phyloP scores from a whole-genome alignment of 2,329 filamentous ascomycete genomes.

The Fusarium chlamydosporum region DNA sequence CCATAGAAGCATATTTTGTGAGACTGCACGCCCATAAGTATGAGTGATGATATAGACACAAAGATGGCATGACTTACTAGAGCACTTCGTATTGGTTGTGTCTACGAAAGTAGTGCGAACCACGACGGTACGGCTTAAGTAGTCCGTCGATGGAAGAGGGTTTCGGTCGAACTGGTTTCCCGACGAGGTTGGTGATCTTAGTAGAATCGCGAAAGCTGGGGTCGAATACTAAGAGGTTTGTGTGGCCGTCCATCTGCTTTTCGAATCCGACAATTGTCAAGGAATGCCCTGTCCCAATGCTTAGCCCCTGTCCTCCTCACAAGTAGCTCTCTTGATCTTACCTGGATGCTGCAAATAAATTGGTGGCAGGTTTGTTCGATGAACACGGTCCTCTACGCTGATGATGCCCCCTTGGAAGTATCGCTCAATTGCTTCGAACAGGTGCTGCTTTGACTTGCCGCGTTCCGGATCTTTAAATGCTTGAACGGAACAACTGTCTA shows the following conservation, averaged over 20 bases:
- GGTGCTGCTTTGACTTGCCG: slow-evolving; percentile 62
- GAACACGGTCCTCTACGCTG: slow-evolving; percentile 68
- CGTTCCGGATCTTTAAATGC: slow-evolving; percentile 67
- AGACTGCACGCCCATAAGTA: slow-evolving; percentile 34
- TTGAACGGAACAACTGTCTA: slow-evolving; percentile 70
- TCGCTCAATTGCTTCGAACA: slow-evolving; percentile 77
- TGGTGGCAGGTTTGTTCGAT: slow-evolving; percentile 79
- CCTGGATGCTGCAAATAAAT: slow-evolving; percentile 91
- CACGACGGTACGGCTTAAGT: slow-evolving; percentile 81
- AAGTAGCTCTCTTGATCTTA: slow-evolving; percentile 51
- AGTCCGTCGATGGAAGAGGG: slow-evolving; percentile 59
- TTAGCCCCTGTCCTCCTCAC: slow-evolving; percentile 4
- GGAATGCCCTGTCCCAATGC: slow-evolving; percentile 76
- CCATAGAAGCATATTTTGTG: slow-evolving; percentile 34
- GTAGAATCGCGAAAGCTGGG: slow-evolving; percentile 82
- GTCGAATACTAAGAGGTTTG: slow-evolving; percentile 87
- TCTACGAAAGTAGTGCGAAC: slow-evolving; percentile 74
- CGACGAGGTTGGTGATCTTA: slow-evolving; percentile 72
- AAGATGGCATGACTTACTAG: slow-evolving; percentile 65
- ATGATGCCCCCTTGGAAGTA: slow-evolving; percentile 76
- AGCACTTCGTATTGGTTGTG: slow-evolving; percentile 86
- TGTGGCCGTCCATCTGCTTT: slow-evolving; percentile 71
- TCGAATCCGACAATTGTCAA: slow-evolving; percentile 92
- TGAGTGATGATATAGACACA: not conserved
- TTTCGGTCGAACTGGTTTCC: slow-evolving; percentile 60